Conservation (phyloP, 768 basidiomycete species). For the Tubosaeta sp. region DNA sequence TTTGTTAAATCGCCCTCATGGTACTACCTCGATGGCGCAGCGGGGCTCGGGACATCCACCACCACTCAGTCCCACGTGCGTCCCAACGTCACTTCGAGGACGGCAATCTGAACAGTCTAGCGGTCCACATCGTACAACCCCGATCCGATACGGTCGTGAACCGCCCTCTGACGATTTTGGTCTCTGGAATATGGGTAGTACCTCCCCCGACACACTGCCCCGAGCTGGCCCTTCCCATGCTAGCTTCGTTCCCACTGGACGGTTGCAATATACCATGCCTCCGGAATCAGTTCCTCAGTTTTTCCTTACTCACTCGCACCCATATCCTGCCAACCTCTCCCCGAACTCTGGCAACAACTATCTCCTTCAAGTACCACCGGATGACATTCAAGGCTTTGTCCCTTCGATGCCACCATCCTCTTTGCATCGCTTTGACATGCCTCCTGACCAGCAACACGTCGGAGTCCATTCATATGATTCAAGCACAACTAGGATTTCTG, state of each 20-base stretch:
- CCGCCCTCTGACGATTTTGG: not conserved
- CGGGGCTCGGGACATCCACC: not conserved
- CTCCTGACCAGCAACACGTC: conserved; percentile 1
- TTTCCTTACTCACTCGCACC: not conserved
- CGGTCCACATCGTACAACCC: not conserved
- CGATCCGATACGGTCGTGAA: not conserved
- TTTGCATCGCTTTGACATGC: not conserved
- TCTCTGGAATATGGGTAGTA: conserved; percentile 1
- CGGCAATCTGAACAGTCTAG: not conserved
- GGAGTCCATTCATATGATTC: conserved; percentile 1
- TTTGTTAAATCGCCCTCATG: not conserved
- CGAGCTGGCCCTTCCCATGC: not conserved
- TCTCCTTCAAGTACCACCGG: conserved; percentile 1
- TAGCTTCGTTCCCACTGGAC: conserved; percentile 1
- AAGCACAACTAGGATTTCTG: not conserved
- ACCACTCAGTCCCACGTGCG: conserved; percentile 1
- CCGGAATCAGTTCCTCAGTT: conserved; percentile 2
- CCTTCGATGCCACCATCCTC: not conserved
- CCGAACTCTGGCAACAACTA: not conserved
- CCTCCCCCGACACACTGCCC: not conserved
- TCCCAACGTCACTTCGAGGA: not conserved
- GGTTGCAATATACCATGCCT: not conserved
- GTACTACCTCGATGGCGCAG: not conserved
- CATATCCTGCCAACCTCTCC: not conserved
- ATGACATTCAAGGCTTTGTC: conserved; percentile 2